phyloP scores from a whole-genome alignment of 2,329 filamentous ascomycete species.

The Epichloe gansuensis region DNA sequence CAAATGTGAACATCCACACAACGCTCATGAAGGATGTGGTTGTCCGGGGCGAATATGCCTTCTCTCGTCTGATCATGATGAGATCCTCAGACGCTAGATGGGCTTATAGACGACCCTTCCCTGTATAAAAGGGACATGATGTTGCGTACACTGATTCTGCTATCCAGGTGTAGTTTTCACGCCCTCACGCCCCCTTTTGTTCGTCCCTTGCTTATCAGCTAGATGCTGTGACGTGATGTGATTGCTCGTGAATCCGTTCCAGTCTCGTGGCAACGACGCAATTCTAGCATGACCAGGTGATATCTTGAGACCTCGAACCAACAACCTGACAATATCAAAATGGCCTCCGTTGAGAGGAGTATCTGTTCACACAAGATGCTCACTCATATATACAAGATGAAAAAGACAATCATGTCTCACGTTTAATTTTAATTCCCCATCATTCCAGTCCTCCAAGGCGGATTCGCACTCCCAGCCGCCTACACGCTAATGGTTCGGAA shows the following conservation, averaged over 20 bases:
- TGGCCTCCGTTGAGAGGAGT: conserved; percentile 3
- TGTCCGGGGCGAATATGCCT: conserved; percentile 7
- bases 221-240: too few relatives aligned
- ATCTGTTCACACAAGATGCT: not conserved
- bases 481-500: conserved; percentile 77
- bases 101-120: conserved; percentile 3
- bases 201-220: too few relatives aligned
- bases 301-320: too few relatives aligned
- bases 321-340: not conserved
- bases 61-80: conserved; percentile 2
- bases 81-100: too few relatives aligned
- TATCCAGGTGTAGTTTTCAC: too few relatives aligned
- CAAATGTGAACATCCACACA: too few relatives aligned
- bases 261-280: too few relatives aligned
- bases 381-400: conserved; percentile 4
- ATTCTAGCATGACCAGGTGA: too few relatives aligned
- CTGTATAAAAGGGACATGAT: conserved; percentile 13
- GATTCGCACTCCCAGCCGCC: conserved; percentile 8
- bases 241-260: too few relatives aligned
- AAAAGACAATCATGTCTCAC: not conserved
- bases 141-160: conserved; percentile 2
- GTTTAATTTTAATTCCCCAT: too few relatives aligned
- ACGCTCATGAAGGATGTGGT: too few relatives aligned
- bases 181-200: too few relatives aligned
- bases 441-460: not conserved